These are phyloP conservation scores for Elsinoe australis DNA, from an alignment of 2,329 filamentous ascomycete genomes.

Conservation along the genomic window DNA sequence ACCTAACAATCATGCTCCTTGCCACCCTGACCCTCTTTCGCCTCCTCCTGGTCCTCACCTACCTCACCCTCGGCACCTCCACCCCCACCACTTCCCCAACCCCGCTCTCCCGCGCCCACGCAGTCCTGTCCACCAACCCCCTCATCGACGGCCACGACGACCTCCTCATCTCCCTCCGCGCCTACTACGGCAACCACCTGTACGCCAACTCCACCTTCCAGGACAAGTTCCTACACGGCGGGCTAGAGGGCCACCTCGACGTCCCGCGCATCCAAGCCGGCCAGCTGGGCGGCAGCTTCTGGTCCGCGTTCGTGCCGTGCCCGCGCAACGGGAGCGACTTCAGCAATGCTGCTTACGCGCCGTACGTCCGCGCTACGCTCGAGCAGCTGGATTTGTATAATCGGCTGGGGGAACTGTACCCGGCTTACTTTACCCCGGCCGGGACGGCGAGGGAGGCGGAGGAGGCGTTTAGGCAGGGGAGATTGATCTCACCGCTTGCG, in stretches of 20 bases:
- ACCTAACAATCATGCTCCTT: background rate
- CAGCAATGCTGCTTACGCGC: slow-evolving; percentile 61
- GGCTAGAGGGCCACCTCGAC: slow-evolving; percentile 65
- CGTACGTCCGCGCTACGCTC: slow-evolving; percentile 59
- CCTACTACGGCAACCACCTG: slow-evolving; percentile 65
- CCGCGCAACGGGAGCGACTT: slow-evolving; percentile 66
- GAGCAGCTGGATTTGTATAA: slow-evolving; percentile 68
- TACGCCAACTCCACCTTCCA: slow-evolving; percentile 58
- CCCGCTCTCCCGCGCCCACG: background rate
- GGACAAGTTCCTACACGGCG: slow-evolving; percentile 64
- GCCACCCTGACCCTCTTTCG: background rate
- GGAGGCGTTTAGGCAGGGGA: slow-evolving; percentile 40
- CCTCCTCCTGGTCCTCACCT: background rate
- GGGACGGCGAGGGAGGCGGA: slow-evolving; percentile 54
- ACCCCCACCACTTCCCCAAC: background rate
- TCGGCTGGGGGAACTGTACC: slow-evolving; percentile 57
- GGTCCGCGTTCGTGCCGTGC: slow-evolving; percentile 78
- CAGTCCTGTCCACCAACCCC: slow-evolving; percentile 10
- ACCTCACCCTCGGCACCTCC: background rate
- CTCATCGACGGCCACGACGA: slow-evolving; percentile 74
- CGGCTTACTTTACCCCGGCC: slow-evolving; percentile 59
- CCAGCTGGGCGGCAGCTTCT: slow-evolving; percentile 77
- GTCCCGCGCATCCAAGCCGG: slow-evolving; percentile 65
- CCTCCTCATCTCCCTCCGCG: slow-evolving; percentile 65
- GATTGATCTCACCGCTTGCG: slow-evolving; percentile 67